Base-by-base conservation (phyloP, 495 filamentous ascomycete genomes). In the Lasiosphaeriaceae sp. region DNA sequence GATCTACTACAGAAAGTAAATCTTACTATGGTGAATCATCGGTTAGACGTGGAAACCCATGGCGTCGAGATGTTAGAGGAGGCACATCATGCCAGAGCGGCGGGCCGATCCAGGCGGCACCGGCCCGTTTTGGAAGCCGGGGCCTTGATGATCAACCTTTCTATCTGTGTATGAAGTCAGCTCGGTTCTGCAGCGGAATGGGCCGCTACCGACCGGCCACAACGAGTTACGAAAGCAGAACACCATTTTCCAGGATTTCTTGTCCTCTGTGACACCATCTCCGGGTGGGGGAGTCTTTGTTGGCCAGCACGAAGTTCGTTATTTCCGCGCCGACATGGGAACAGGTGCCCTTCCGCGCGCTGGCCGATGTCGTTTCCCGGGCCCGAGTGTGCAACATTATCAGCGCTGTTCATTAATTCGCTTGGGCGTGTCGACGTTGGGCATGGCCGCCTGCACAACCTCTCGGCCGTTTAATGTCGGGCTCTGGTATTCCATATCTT, bases 1-100 rank as follows among this genome's bases (percentile, higher is more conserved):
- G 83, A 81, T 87, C 47, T 88, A 85, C 58, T 88, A 88, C 66
- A 76, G 85, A 49, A 88, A 88, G 57, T 87, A 76, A 66, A 55
- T 55, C 22, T 23, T 20, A 14, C 7, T 46, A 16, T 39, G 24
- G 11, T 24, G 11, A 16, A 46, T 2, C 17, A 29, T n/a, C 29
- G 50, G 19, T 19, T 29, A 50, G 17, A 12, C 31, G 9, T 29
- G 26, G 47, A 50, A 17, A 14, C 35, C 20, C 44, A 20, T n/a
- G 26, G 47, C 34, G 8, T 11, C 22, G 35, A 29, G 49, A 24
- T 29, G 37, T 35, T 54, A 22, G 45, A 16, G 20, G 9, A 14
- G 39, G 39, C 2, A 21, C 24, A 34, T 39, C 31, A 22, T 43
- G 14, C 23, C 53, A 11, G 9, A 24, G 45, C 31, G 45, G 45